These are phyloP conservation scores for Rubus idaeus DNA, from an alignment of 306 rosid species.

Conservation along the genomic window DNA sequence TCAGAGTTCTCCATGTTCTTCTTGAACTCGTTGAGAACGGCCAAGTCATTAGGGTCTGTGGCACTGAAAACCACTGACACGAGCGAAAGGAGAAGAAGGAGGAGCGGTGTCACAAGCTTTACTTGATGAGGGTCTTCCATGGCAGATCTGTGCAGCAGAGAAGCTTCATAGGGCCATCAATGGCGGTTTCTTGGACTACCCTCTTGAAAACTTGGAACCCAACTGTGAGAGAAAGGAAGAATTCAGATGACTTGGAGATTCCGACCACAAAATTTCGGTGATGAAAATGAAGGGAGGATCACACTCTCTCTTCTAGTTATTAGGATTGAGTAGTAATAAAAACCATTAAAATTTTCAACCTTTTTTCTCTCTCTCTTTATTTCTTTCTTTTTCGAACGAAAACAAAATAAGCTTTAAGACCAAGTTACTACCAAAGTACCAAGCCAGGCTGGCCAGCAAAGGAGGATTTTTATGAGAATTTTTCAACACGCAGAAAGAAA, in stretches of 20 bases:
- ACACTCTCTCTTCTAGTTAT: background rate
- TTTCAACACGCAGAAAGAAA: background rate
- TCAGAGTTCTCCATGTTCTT: constrained; percentile 60
- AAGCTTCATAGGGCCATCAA: constrained; percentile 29
- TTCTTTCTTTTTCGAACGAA: background rate
- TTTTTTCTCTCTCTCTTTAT: background rate
- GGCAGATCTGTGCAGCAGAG: constrained; percentile 34
- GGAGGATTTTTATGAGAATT: background rate
- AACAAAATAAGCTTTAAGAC: constrained; percentile 5
- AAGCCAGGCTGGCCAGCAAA: constrained; percentile 4
- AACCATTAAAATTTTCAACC: background rate
- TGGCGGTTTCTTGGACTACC: constrained; percentile 24
- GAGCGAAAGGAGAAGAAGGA: constrained; percentile 29
- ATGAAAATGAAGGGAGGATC: background rate
- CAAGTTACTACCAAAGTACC: constrained; percentile 15
- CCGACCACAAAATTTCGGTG: background rate
- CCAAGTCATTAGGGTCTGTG: constrained; percentile 66
- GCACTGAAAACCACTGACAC: constrained; percentile 26
- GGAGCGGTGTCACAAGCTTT: constrained; percentile 15
- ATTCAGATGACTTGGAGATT: background rate
- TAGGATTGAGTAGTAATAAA: background rate
- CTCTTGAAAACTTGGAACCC: constrained; percentile 11
- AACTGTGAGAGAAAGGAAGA: background rate
- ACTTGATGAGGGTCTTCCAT: constrained; percentile 30
- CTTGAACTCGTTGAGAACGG: constrained; percentile 55